Evolutionary conservation across 2,329 filamentous ascomycete species (phyloP).

Genomic region (Penicillium occitanis): DNA sequence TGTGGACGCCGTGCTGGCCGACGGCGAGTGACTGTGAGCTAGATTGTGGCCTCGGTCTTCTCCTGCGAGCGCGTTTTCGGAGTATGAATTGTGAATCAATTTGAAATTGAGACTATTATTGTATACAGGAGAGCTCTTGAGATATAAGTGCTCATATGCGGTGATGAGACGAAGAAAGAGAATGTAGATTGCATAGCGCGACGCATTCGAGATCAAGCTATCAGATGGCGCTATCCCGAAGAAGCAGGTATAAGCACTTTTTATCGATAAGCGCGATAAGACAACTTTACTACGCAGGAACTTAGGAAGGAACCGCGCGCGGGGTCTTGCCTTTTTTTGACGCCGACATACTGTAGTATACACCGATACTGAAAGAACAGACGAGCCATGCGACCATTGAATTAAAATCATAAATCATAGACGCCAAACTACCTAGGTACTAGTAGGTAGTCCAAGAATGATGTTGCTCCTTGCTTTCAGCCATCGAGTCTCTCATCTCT

Average conservation of each 20-base stretch:
- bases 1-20: neutral
- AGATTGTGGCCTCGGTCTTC: neutral
- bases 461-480: neutral
- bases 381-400: no score
- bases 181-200: neutral
- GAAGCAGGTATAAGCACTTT: conserved; percentile 5
- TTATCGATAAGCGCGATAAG: conserved; percentile 9
- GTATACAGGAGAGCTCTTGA: neutral
- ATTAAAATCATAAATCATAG: neutral
- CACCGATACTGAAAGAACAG: neutral
- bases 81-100: neutral
- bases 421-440: neutral
- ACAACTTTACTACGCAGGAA: neutral
- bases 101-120: neutral
- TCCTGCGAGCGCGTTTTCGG: neutral
- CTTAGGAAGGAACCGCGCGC: neutral
- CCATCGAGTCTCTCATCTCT: neutral
- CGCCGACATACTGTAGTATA: no score
- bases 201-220: neutral
- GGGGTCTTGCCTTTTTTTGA: neutral
- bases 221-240: conserved; percentile 6
- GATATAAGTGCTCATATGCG: neutral
- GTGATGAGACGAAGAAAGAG: neutral
- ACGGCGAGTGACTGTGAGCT: neutral
- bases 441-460: neutral